Evolutionary conservation across 2,329 filamentous ascomycete species (phyloP), one percentile per base, ranked within the genome.

Genomic region (Penicillium sp.): DNA sequence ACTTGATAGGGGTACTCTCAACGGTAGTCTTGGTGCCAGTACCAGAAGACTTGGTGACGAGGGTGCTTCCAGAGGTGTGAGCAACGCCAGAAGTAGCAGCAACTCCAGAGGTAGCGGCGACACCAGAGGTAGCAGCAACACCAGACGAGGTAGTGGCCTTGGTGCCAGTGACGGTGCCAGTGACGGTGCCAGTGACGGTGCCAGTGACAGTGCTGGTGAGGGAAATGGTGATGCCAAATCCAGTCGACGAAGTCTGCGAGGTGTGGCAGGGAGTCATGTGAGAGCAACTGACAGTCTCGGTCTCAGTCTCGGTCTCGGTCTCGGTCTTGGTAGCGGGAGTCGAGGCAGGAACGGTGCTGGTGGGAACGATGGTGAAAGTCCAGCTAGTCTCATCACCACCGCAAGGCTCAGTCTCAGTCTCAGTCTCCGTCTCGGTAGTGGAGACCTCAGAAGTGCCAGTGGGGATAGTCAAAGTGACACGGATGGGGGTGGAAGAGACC

Each of bases 291-390:
- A 58, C 37, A 17, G 40, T 33, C 38, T 50, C 1, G 45, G 47
- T 17, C 4, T 64, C 49, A 15, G 71, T 74, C n/a, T 68, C 64
- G 17, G 70, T 73, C n/a, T 68, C 64, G 17, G 70, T 73, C 35
- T 37, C 35, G 13, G 70, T 73, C 35, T 37, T 15, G 13, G 35
- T 37, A 7, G 35, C 35, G 12, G 35, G 12, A 37, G 35, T 15
- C 35, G 4, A 37, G 35, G 35, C 35, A 37, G 35, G 35, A 15
- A 37, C 4, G 13, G 35, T 37, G 35, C 35, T 37, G 35, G 35
- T 44, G 40, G 40, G 40, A n/a, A 22, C 12, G 38, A 33, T 17
- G 7, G 53, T 19, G 40, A 26, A 45, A 19, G 54, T 30, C 42
- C 30, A 33, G 30, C 30, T 33, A 33, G 30, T 33, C 30, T 33